phyloP scores from a whole-genome alignment of 2,329 filamentous ascomycete genomes.

The Seiridium unicorne region DNA sequence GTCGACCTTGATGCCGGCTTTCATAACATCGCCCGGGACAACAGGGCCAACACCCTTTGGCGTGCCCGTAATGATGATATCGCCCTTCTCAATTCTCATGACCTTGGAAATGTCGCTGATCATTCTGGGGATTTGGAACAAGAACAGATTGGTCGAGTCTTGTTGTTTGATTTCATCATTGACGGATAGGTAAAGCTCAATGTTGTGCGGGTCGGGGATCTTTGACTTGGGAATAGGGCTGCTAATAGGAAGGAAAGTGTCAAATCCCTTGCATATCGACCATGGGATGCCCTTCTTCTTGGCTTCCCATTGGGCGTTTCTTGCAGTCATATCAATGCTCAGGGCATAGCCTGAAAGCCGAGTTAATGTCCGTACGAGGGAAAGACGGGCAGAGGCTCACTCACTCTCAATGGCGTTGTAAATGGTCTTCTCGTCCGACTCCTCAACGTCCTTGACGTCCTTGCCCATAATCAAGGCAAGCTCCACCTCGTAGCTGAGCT shows the following conservation, averaged over 20 bases:
- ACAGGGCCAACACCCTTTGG: slow-evolving; percentile 93
- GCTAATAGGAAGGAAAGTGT: slow-evolving; percentile 91
- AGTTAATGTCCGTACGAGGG: neutral
- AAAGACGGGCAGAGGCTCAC: slow-evolving; percentile 15
- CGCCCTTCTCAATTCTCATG: slow-evolving; percentile 89
- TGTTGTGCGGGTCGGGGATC: slow-evolving; percentile 84
- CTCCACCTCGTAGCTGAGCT: slow-evolving; percentile 93
- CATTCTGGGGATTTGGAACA: slow-evolving; percentile 85
- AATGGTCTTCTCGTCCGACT: slow-evolving; percentile 71
- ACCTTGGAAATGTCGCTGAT: slow-evolving; percentile 90
- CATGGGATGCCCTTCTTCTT: slow-evolving; percentile 97
- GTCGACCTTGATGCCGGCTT: slow-evolving; percentile 73
- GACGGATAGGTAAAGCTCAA: slow-evolving; percentile 82
- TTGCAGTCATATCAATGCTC: slow-evolving; percentile 94
- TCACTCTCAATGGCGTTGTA: slow-evolving; percentile 78
- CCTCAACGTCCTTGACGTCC: slow-evolving; percentile 71
- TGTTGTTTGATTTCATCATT: slow-evolving; percentile 77
- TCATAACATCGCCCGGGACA: slow-evolving; percentile 82
- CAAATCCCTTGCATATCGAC: slow-evolving; percentile 96
- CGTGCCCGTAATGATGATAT: slow-evolving; percentile 94
- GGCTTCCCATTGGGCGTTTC: slow-evolving; percentile 92
- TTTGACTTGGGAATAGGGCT: slow-evolving; percentile 74
- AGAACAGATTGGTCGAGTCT: slow-evolving; percentile 91
- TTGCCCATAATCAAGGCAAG: slow-evolving; percentile 87
- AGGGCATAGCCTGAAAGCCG: slow-evolving; percentile 72